Evolutionary conservation across 805 yeast genomes (phyloP).

Genomic region (Starmera dryadoides): DNA sequence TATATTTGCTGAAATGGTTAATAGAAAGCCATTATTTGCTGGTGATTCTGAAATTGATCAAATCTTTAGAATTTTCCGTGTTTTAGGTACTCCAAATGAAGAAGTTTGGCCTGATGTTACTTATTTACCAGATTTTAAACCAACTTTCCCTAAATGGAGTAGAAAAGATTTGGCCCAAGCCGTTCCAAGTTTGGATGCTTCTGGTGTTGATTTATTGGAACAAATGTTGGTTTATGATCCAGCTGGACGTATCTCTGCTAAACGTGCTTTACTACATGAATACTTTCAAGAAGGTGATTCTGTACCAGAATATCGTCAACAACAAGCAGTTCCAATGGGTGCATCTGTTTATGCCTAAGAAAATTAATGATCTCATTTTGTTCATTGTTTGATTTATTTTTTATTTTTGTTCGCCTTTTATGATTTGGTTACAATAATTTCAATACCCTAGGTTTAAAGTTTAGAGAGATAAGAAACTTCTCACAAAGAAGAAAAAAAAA

Average conservation of each 20-base stretch:
- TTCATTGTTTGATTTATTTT: no score
- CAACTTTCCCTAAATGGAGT: constrained; percentile 88
- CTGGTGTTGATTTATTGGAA: constrained; percentile 79
- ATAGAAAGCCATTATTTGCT: constrained; percentile 90
- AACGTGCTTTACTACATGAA: constrained; percentile 85
- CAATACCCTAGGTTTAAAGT: no score
- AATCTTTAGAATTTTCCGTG: constrained; percentile 85
- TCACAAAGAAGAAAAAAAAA: no score
- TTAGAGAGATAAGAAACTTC: no score
- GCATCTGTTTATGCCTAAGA: constrained; percentile 19
- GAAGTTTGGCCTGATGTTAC: constrained; percentile 93
- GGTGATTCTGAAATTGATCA: constrained; percentile 98
- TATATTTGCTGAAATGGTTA: constrained; percentile 96
- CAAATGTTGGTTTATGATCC: constrained; percentile 87
- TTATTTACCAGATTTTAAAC: constrained; percentile 85
- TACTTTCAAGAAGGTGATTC: constrained; percentile 57
- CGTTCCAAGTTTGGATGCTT: constrained; percentile 73
- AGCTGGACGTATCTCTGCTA: constrained; percentile 87
- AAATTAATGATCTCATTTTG: no score
- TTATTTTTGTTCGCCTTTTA: no score
- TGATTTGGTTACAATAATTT: no score
- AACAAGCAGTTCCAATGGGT: constrained; percentile 21
- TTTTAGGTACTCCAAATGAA: constrained; percentile 91
- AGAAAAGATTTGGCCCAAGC: constrained; percentile 61
- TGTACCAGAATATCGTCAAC: constrained; percentile 19